Percentiles rank a stretch among this genome's conserved stretches.
These are phyloP conservation scores for Penicillium simplicissimum DNA, from an alignment of 495 filamentous ascomycete species.

Conservation along the genomic window DNA sequence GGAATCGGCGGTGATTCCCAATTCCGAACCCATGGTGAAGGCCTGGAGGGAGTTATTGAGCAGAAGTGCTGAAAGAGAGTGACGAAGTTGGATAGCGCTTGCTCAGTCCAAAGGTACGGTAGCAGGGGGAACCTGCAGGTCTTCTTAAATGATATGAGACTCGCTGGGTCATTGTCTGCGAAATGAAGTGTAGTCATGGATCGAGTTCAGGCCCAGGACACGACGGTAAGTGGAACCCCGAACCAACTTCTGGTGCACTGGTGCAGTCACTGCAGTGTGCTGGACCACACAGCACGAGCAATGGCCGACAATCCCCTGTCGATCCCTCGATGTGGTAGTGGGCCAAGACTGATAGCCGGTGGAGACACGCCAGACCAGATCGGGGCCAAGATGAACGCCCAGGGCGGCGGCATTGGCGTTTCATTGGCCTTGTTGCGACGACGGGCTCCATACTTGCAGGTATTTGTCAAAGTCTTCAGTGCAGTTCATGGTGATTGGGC, in stretches of 20 bases:
- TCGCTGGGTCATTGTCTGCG: neutral
- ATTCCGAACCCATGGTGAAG: constrained; percentile 40
- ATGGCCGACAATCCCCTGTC: neutral
- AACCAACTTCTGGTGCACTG: constrained; percentile 3
- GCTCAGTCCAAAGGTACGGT: neutral
- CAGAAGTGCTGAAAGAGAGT: constrained; percentile 32
- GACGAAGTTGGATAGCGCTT: constrained; percentile 32
- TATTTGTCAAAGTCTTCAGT: constrained; percentile 5
- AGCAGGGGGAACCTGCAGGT: neutral
- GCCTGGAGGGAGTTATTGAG: neutral
- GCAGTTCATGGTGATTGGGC: constrained; percentile 1
- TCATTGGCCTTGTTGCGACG: neutral
- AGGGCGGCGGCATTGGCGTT: neutral
- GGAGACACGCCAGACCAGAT: neutral
- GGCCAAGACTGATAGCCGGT: neutral
- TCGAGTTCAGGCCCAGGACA: neutral
- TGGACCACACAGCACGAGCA: neutral
- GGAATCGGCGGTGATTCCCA: constrained; percentile 32
- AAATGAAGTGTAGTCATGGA: neutral
- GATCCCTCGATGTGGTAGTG: constrained; percentile 6
- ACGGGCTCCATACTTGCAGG: neutral
- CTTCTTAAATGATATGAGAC: neutral
- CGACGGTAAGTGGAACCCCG: constrained; percentile 3
- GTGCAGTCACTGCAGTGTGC: too few species aligned
- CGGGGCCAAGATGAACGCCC: neutral